These are phyloP conservation scores for Acer yangbiense DNA, from an alignment of 345 rosid species.

Conservation along the genomic window DNA sequence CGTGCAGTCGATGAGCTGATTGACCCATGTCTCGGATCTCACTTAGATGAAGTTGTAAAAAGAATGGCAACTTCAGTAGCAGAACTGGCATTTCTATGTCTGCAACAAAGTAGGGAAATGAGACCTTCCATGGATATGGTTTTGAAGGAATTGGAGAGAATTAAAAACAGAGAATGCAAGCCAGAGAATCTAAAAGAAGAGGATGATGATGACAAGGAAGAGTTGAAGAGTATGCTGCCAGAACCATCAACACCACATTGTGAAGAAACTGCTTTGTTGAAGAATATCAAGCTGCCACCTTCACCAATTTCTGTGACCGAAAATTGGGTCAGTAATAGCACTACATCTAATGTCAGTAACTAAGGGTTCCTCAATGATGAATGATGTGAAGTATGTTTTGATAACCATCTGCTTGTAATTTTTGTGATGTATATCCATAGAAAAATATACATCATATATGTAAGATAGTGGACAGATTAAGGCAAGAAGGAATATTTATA, in stretches of 20 bases:
- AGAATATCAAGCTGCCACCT: constrained; percentile 29
- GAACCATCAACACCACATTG: constrained; percentile 41
- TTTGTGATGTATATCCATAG: too few species aligned
- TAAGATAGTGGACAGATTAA: too few species aligned
- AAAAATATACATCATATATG: too few species aligned
- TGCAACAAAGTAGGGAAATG: constrained; percentile 57
- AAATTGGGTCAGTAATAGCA: constrained; percentile 48
- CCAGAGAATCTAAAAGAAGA: constrained; percentile 10
- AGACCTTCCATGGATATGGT: constrained; percentile 59
- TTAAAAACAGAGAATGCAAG: constrained; percentile 31
- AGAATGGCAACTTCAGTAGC: constrained; percentile 54
- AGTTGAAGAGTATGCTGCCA: constrained; percentile 12
- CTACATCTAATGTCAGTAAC: constrained; percentile 44
- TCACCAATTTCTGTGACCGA: constrained; percentile 65
- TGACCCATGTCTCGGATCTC: constrained; percentile 52
- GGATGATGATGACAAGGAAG: constrained; percentile 11
- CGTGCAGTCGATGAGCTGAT: constrained; percentile 43
- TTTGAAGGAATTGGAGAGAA: constrained; percentile 41
- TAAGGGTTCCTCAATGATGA: neutral
- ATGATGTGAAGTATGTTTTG: neutral
- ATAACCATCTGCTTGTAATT: neutral
- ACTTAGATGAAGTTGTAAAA: constrained; percentile 33
- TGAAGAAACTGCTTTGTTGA: constrained; percentile 36
- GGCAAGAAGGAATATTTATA: too few species aligned
- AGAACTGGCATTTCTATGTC: constrained; percentile 56